Evolutionary conservation across 2,329 filamentous ascomycete genomes (phyloP).

Genomic region (Aciculosporium take): DNA sequence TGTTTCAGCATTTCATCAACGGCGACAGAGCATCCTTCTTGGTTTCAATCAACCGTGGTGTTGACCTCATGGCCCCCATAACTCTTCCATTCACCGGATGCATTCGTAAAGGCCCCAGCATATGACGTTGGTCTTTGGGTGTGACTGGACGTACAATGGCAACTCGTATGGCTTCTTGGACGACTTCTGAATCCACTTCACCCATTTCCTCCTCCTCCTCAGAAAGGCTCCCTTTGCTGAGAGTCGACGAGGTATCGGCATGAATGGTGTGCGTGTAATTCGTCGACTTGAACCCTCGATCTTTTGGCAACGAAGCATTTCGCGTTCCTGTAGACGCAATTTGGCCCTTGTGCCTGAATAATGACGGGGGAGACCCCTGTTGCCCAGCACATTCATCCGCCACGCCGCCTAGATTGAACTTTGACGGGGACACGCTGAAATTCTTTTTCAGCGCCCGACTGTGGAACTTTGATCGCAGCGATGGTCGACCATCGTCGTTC

Average conservation of each 20-base stretch:
- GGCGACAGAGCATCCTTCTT: slow-evolving; percentile 16
- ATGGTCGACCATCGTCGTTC: background rate
- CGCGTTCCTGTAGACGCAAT: background rate
- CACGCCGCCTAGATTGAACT: background rate
- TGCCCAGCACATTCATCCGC: background rate
- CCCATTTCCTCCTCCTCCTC: slow-evolving; percentile 5
- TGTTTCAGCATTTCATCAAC: slow-evolving; percentile 31
- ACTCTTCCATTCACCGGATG: slow-evolving; percentile 9
- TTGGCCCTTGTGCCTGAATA: background rate
- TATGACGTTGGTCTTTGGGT: slow-evolving; percentile 44
- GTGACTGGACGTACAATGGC: slow-evolving; percentile 58
- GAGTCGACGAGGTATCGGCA: background rate
- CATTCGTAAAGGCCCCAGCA: slow-evolving; percentile 39
- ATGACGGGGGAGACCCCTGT: background rate
- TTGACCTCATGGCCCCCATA: slow-evolving; percentile 25
- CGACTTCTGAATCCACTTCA: slow-evolving; percentile 15
- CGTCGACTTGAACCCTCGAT: background rate
- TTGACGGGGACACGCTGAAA: background rate
- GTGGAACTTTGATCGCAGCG: slow-evolving; percentile 7
- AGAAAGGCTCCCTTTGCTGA: background rate
- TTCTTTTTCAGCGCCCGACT: slow-evolving; percentile 2
- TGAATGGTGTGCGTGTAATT: background rate
- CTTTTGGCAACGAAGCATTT: background rate
- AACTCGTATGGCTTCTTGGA: slow-evolving; percentile 45
- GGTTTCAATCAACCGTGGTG: slow-evolving; percentile 31